Percentiles rank a stretch among this genome's conserved stretches.
These are phyloP conservation scores for Podosphaera leucotricha DNA, from an alignment of 2,329 filamentous ascomycete species.

Conservation along the genomic window DNA sequence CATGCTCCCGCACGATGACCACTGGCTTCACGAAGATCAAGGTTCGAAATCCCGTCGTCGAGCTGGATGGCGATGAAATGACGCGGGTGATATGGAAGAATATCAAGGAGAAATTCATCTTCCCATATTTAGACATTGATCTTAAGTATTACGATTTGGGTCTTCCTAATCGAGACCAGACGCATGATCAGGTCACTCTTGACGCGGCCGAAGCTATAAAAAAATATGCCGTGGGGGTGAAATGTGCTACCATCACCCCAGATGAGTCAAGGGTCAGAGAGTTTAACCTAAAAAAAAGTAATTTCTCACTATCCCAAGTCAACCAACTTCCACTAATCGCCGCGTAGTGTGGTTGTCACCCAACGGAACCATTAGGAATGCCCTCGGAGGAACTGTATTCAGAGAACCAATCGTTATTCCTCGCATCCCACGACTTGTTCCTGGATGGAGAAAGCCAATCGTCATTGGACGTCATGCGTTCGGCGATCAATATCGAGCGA, in stretches of 20 bases:
- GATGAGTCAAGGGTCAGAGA: constrained; percentile 93
- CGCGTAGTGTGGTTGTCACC: constrained; percentile 81
- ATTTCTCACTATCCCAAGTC: constrained; percentile 14
- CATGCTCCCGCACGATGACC: constrained; percentile 28
- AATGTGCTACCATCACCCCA: constrained; percentile 97
- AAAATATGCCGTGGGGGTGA: constrained; percentile 97
- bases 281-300: constrained; percentile 96
- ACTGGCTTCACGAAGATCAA: constrained; percentile 59
- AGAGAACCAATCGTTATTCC: constrained; percentile 96
- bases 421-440: constrained; percentile 75
- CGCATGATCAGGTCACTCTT: constrained; percentile 83
- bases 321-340: neutral
- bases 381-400: constrained; percentile 85
- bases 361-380: constrained; percentile 67
- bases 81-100: constrained; percentile 97
- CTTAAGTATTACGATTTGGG: constrained; percentile 96
- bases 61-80: constrained; percentile 91
- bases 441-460: constrained; percentile 97
- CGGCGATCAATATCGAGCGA: constrained; percentile 94
- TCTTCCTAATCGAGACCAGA: constrained; percentile 84
- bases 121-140: constrained; percentile 88
- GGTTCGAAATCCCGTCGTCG: constrained; percentile 97
- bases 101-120: constrained; percentile 98
- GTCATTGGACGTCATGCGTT: constrained; percentile 97
- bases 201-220: constrained; percentile 95